Evolutionary conservation across 495 filamentous ascomycete genomes (phyloP), one percentile per base, ranked within the genome.

Genomic region (Astrothelium subdiscretum): DNA sequence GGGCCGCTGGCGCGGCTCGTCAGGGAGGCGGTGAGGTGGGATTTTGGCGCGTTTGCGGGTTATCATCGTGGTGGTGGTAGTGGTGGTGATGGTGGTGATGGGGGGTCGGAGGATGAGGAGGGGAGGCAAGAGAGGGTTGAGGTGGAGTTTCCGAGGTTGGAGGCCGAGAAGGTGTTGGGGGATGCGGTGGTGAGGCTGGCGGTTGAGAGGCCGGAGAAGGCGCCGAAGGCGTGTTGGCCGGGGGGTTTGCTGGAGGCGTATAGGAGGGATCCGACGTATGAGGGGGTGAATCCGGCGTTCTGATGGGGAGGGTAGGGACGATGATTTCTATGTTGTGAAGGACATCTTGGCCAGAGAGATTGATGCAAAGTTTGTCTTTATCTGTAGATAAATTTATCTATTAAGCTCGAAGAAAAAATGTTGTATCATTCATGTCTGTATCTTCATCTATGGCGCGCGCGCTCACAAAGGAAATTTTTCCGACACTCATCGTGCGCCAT

Each of bases 181-280:
- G 74, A 79, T 72, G 71, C 71, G n/a, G 74, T 81, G 0, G 76
- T 75, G 15, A 43, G 71, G 31, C 77, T 80, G 63, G 77, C 73
- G 22, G 2, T 76, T 59, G 57, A 59, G 58, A 69, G 66, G n/a
- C 63, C 66, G 51, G 63, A 60, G 12, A 81, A 81, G 67, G 77
- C 76, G 20, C 78, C 78, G 1, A 31, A 63, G 1, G 66, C 67
- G 5, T 70, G 63, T 1, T 77, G 73, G 43, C 73, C 71, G 35
- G 72, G 68, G 5, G 71, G 65, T 51, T 71, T 72, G 66, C 64
- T 71, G 6, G 70, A 63, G 31, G 62, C 63, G n/a, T 60, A 59
- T 38, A 63, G 63, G 59, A 68, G 63, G 64, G 63, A 65, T 57
- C 63, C 66, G n/a, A 67, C 64, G 60, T 71, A 68, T 71, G 63